These are phyloP conservation scores for Moesziomyces globuligerus DNA, from an alignment of 1,284 basidiomycete species.

Conservation along the genomic window DNA sequence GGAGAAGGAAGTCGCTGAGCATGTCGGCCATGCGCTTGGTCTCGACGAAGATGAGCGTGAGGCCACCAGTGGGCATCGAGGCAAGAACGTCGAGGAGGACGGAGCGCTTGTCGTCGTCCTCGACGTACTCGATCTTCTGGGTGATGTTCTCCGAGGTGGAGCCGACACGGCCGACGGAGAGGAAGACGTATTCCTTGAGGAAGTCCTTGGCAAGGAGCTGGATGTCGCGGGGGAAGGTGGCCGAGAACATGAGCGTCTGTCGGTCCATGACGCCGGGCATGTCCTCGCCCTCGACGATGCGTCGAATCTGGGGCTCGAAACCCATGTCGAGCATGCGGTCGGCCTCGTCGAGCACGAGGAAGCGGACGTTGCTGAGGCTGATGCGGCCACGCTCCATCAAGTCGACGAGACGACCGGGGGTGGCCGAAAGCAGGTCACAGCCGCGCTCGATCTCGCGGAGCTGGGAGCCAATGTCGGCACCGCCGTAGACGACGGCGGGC, in stretches of 20 bases:
- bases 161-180: constrained; percentile 97
- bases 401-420: constrained; percentile 98
- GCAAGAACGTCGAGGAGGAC: constrained; percentile 93
- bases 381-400: constrained; percentile 97
- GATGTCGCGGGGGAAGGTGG: constrained; percentile 99
- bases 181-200: constrained; percentile 85
- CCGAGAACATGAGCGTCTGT: constrained; percentile 99
- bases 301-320: constrained; percentile 99
- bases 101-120: constrained; percentile 96
- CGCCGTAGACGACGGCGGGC: constrained; percentile 98
- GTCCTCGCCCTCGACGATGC: constrained; percentile 97
- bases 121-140: constrained; percentile 97
- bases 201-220: constrained; percentile 96
- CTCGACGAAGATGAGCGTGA: constrained; percentile 98
- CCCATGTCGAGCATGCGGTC: constrained; percentile 99
- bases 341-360: constrained; percentile 98
- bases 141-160: constrained; percentile 99
- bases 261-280: constrained; percentile 93
- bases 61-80: constrained; percentile 77
- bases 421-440: constrained; percentile 95
- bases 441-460: constrained; percentile 94
- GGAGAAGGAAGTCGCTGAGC: constrained; percentile 94
- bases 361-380: constrained; percentile 94
- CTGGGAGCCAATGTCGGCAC: constrained; percentile 96
- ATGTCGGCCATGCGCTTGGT: constrained; percentile 99